Evolutionary conservation across 768 basidiomycete species (phyloP).

Genomic region (Kwoniella dejecticola): DNA sequence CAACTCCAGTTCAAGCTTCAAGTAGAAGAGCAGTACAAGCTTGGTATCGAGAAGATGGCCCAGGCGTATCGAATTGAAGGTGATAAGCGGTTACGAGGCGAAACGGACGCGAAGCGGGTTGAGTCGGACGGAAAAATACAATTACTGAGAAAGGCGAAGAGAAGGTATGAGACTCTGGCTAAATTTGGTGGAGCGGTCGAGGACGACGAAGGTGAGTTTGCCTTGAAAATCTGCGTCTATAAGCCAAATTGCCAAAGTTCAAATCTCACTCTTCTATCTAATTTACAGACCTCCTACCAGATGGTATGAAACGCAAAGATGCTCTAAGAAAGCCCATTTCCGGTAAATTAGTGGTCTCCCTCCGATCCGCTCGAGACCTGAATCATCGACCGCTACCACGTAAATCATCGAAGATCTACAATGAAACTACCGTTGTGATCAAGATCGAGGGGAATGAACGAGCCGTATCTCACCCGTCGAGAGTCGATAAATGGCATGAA

Average conservation of each 20-base stretch:
- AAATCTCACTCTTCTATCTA: constrained; percentile 15
- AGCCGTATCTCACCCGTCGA: constrained; percentile 85
- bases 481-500: constrained; percentile 96
- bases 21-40: constrained; percentile 96
- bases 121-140: constrained; percentile 98
- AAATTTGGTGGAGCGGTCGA: constrained; percentile 79
- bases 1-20: constrained; percentile 99
- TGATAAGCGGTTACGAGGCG: constrained; percentile 90
- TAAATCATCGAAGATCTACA: constrained; percentile 73
- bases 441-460: constrained; percentile 95
- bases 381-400: constrained; percentile 87
- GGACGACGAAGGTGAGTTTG: constrained; percentile 63
- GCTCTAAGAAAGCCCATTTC: constrained; percentile 94
- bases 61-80: constrained; percentile 94
- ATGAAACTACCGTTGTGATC: constrained; percentile 88
- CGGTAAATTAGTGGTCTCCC: constrained; percentile 83
- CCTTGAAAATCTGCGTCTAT: not conserved
- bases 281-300: constrained; percentile 64
- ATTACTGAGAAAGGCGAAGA: constrained; percentile 84
- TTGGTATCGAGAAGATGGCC: constrained; percentile 98
- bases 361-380: constrained; percentile 88
- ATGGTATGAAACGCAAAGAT: constrained; percentile 80
- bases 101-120: constrained; percentile 88
- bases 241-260: not conserved
- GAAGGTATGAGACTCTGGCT: constrained; percentile 93